A percentile compares a stretch with the other conserved stretches of the same genome.
These are phyloP conservation scores for Bruguiera gymnorhiza DNA, from an alignment of 345 rosid species.

Conservation along the genomic window DNA sequence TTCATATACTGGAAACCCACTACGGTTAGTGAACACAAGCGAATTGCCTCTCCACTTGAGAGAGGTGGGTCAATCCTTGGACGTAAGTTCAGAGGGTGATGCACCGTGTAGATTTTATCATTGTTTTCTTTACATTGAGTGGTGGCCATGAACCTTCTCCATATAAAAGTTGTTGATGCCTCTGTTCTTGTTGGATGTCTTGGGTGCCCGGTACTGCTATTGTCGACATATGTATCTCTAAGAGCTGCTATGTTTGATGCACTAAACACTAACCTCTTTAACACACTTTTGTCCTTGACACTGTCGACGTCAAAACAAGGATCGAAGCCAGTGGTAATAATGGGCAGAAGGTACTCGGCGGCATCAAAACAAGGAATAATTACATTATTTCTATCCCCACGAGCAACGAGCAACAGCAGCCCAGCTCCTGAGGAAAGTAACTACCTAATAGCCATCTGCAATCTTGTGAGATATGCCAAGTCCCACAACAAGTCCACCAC, in stretches of 20 bases:
- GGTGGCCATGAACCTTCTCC: not conserved
- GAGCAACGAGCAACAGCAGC: not conserved
- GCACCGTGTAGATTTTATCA: not conserved
- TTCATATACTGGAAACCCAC: slow-evolving; percentile 9
- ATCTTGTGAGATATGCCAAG: not conserved
- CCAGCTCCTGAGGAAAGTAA: slow-evolving; percentile 1
- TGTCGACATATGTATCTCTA: not conserved
- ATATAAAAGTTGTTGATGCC: not conserved
- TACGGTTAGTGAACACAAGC: not conserved
- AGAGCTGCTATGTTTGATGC: not conserved
- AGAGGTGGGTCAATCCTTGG: not conserved
- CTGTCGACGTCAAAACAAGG: not conserved
- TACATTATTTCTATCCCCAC: not conserved
- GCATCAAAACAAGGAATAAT: not conserved
- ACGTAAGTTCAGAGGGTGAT: not conserved
- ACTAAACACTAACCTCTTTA: not conserved
- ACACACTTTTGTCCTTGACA: not conserved
- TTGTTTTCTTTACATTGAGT: not conserved
- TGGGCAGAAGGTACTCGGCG: not conserved
- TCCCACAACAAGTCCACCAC: slow-evolving; percentile 1
- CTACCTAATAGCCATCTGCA: not conserved
- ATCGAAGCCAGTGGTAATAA: not conserved
- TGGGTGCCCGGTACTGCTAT: not conserved
- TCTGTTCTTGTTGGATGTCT: not conserved
- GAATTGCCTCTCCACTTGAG: not conserved